Percentiles rank a stretch among this genome's conserved stretches.
These are phyloP conservation scores for Endoconidiophora laricicola DNA, from an alignment of 2,329 filamentous ascomycete genomes.

Conservation along the genomic window DNA sequence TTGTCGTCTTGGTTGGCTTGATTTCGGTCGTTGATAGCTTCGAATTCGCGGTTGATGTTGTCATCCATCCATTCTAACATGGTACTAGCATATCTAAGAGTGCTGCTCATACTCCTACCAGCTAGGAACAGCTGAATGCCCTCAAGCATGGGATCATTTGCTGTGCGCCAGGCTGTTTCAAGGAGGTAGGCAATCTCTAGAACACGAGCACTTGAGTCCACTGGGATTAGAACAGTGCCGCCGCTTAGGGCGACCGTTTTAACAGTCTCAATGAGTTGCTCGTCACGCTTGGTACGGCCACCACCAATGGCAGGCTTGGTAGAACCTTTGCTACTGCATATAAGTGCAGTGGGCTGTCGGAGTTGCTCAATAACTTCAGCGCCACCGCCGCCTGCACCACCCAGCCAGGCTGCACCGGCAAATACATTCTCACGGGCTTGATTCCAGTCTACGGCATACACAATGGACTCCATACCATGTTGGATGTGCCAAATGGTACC, in stretches of 20 bases:
- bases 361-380: slow-evolving; percentile 88
- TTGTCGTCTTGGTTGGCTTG: slow-evolving; percentile 32
- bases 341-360: slow-evolving; percentile 78
- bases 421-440: slow-evolving; percentile 93
- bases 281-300: slow-evolving; percentile 67
- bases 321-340: slow-evolving; percentile 76
- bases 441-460: slow-evolving; percentile 97
- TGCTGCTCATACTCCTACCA: slow-evolving; percentile 71
- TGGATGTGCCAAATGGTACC: slow-evolving; percentile 99
- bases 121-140: slow-evolving; percentile 59
- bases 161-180: slow-evolving; percentile 76
- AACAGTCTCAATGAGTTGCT: slow-evolving; percentile 68
- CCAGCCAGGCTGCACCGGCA: slow-evolving; percentile 84
- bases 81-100: slow-evolving; percentile 77
- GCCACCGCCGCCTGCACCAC: slow-evolving; percentile 60
- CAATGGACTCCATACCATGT: slow-evolving; percentile 87
- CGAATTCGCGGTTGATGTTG: slow-evolving; percentile 80
- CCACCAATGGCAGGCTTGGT: slow-evolving; percentile 53
- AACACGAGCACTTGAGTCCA: slow-evolving; percentile 88
- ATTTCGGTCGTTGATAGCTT: slow-evolving; percentile 42
- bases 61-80: slow-evolving; percentile 99
- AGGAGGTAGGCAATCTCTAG: slow-evolving; percentile 82
- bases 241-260: slow-evolving; percentile 61
- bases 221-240: slow-evolving; percentile 82
- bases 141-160: slow-evolving; percentile 37